A percentile compares a stretch with the other conserved stretches of the same genome.
Conservation (phyloP, 2,329 filamentous ascomycete genomes). For the Calcarisporium arbuscula region DNA sequence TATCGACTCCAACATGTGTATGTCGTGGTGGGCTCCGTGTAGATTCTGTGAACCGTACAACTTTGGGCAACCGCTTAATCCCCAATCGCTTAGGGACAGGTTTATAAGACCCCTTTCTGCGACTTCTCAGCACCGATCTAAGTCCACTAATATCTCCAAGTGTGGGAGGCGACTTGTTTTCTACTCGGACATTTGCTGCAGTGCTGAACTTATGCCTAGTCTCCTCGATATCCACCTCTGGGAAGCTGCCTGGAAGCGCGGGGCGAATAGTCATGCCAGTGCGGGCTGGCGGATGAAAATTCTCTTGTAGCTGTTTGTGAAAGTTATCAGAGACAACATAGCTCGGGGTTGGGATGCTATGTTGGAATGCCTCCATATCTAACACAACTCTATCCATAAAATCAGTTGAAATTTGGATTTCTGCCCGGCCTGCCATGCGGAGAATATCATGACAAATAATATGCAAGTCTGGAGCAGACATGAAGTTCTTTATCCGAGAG, state of each 20-base stretch:
- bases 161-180: conserved; percentile 13
- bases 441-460: conserved; percentile 20
- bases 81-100: conserved; percentile 19
- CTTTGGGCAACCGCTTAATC: conserved; percentile 17
- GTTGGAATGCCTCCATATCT: conserved; percentile 22
- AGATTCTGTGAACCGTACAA: conserved; percentile 23
- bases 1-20: conserved; percentile 19
- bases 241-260: conserved; percentile 21
- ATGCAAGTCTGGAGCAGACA: conserved; percentile 19
- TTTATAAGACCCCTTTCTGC: conserved; percentile 12
- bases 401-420: conserved; percentile 14
- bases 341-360: conserved; percentile 21
- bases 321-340: conserved; percentile 19
- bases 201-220: conserved; percentile 4
- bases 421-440: conserved; percentile 3
- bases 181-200: conserved; percentile 5
- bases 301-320: conserved; percentile 15
- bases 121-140: conserved; percentile 22
- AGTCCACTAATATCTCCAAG: conserved; percentile 14
- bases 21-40: conserved; percentile 19
- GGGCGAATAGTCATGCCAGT: conserved; percentile 12
- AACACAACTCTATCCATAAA: conserved; percentile 20
- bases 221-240: conserved; percentile 13
- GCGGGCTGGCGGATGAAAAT: conserved; percentile 13
- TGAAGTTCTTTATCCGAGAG: conserved; percentile 16